Base-by-base conservation (phyloP, 495 filamentous ascomycete species). In the Corynascus novoguineensis region DNA sequence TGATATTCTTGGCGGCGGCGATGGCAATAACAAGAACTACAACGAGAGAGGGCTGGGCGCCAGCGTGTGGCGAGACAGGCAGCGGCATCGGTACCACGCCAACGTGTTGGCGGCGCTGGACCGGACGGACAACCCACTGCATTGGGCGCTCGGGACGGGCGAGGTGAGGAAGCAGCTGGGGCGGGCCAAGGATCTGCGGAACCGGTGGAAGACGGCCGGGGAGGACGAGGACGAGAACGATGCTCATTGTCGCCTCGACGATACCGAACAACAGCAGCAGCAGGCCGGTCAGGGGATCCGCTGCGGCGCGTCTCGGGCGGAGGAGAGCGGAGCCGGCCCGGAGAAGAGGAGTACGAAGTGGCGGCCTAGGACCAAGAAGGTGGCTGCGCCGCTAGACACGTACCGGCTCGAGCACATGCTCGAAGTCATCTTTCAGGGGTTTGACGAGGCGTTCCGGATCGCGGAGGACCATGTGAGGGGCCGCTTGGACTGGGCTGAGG, bases 201-300 rank as follows among this genome's bases (percentile, higher is more conserved):
- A 87, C 59, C 73, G 80, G 4, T 87, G 84, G 84, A 87, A 87
- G 69, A 78, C 80, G 24, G 82, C 80, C 0, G 78, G 75, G 42
- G 75, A 81, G 21, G 69, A 69, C 5, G 76, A 77, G 25, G 72
- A 78, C 14, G 63, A 64, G 10, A 64, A 66, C 35, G 22, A 55
- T 5, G 65, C 66, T 11, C 17, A 52, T 3, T 0, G 37, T n/a
- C 44, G 3, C 37, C 14, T 4, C 5, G 14, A 38, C 11, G 10
- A 14, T 38, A 38, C n/a, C 35, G n/a, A 38, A 4, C 35, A 38
- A 11, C 31, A 32, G 31, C 31, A 32, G 31, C 31, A 32, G 31
- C 31, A 32, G 31, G n/a, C n/a, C n/a, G n/a, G n/a, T n/a, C 31
- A 32, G 31, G 11, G 11, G 31, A 11, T 32, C 31, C 14, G 4